These are phyloP conservation scores for Talaromyces sp. DNA, from an alignment of 2,329 filamentous ascomycete genomes.

Conservation along the genomic window DNA sequence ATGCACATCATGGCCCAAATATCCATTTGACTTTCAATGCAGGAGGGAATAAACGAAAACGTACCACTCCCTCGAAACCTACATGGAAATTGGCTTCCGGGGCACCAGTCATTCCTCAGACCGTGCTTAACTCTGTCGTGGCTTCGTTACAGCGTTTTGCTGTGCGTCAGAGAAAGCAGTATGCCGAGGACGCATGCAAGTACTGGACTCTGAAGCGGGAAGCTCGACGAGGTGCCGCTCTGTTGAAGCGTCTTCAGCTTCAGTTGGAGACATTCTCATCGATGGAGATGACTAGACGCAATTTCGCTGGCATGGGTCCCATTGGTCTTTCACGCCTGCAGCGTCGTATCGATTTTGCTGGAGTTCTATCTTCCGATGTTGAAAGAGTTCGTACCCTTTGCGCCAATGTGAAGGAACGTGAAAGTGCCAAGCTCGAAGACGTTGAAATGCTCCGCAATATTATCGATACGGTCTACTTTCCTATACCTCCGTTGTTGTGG, in stretches of 20 bases:
- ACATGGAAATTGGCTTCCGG: conserved; percentile 92
- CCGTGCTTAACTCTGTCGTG: conserved; percentile 83
- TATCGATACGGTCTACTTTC: conserved; percentile 89
- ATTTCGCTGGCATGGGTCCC: conserved; percentile 93
- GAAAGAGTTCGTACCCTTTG: conserved; percentile 71
- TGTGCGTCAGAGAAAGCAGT: conserved; percentile 86
- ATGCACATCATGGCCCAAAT: conserved; percentile 37
- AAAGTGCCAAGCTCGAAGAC: conserved; percentile 73
- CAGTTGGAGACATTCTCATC: conserved; percentile 96
- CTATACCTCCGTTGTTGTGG: conserved; percentile 71
- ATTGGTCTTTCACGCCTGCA: conserved; percentile 74
- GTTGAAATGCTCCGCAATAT: conserved; percentile 74
- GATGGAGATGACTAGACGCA: conserved; percentile 92
- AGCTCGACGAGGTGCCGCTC: conserved; percentile 81
- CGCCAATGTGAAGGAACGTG: conserved; percentile 69
- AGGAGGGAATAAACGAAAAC: conserved; percentile 59
- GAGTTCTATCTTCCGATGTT: conserved; percentile 64
- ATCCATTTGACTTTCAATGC: conserved; percentile 56
- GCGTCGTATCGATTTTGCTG: conserved; percentile 83
- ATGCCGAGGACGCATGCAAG: conserved; percentile 85
- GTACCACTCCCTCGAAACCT: conserved; percentile 58
- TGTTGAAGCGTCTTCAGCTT: conserved; percentile 88
- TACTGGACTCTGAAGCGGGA: conserved; percentile 99
- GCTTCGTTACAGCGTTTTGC: conserved; percentile 78
- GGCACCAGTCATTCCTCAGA: conserved; percentile 87